Evolutionary conservation across 495 filamentous ascomycete species (phyloP).

Genomic region (Apiosordaria backusii): DNA sequence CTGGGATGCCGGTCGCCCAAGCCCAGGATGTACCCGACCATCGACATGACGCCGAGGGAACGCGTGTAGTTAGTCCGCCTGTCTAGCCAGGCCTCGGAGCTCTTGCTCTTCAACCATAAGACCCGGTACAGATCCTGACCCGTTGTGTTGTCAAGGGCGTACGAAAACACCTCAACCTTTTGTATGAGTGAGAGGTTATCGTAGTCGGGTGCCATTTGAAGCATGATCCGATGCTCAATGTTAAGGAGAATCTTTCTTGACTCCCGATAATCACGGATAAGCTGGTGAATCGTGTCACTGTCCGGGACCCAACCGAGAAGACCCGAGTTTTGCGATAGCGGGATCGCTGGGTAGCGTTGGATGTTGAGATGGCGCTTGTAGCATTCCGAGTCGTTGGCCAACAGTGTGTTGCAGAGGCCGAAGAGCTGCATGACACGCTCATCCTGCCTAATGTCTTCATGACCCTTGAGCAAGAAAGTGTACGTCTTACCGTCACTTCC

Average conservation of each 20-base stretch:
- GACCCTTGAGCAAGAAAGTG: constrained; percentile 87
- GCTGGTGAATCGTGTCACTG: constrained; percentile 90
- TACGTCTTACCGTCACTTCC: constrained; percentile 85
- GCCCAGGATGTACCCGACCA: constrained; percentile 98
- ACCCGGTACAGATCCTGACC: constrained; percentile 98
- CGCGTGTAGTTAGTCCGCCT: constrained; percentile 96
- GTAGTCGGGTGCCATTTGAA: constrained; percentile 99
- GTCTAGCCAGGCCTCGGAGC: constrained; percentile 95
- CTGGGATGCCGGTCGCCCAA: constrained; percentile 95
- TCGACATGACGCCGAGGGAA: constrained; percentile 98
- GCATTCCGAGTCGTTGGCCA: constrained; percentile 87
- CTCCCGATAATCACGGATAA: constrained; percentile 96
- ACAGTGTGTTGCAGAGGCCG: constrained; percentile 88
- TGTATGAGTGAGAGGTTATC: constrained; percentile 99
- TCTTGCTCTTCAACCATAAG: constrained; percentile 97
- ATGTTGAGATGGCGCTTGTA: constrained; percentile 97
- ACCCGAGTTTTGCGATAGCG: constrained; percentile 92
- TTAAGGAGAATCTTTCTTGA: constrained; percentile 95
- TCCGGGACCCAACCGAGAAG: constrained; percentile 97
- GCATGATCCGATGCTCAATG: constrained; percentile 98
- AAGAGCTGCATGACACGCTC: constrained; percentile 99
- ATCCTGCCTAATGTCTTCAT: constrained; percentile 97
- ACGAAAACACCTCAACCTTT: constrained; percentile 98
- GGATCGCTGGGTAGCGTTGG: constrained; percentile 90
- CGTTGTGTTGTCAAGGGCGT: constrained; percentile 97